phyloP scores from a whole-genome alignment of 1,284 basidiomycete species.

The Takashimella koratensis region DNA sequence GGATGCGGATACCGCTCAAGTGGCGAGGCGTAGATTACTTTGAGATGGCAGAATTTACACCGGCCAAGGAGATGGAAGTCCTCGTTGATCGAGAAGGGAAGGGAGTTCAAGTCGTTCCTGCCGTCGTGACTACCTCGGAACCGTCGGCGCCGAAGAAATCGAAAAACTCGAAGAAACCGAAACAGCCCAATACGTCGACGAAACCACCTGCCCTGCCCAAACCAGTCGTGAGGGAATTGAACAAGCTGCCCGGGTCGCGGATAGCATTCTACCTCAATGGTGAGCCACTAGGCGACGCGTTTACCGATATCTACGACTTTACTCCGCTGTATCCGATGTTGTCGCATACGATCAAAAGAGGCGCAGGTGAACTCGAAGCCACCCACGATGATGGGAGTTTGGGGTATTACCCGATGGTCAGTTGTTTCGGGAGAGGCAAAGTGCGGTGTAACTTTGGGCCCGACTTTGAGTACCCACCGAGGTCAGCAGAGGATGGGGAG shows the following conservation, averaged over 20 bases:
- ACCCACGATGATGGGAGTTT: conserved; percentile 84
- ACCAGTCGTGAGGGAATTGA: conserved; percentile 50
- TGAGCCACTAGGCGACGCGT: conserved; percentile 77
- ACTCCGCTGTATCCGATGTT: conserved; percentile 65
- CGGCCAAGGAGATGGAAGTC: conserved; percentile 88
- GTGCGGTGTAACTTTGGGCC: conserved; percentile 85
- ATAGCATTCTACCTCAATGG: conserved; percentile 94
- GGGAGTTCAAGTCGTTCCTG: conserved; percentile 9
- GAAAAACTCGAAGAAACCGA: conserved; percentile 49
- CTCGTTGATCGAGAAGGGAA: conserved; percentile 64
- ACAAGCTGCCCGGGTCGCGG: conserved; percentile 66
- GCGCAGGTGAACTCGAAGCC: not conserved
- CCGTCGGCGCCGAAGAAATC: conserved; percentile 14
- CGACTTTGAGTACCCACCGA: conserved; percentile 71
- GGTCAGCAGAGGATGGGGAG: not conserved
- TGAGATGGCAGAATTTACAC: conserved; percentile 85
- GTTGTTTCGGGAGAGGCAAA: conserved; percentile 84
- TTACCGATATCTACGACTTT: conserved; percentile 85
- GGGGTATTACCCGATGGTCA: conserved; percentile 94
- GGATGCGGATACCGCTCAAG: conserved; percentile 86
- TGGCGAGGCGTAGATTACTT: conserved; percentile 97
- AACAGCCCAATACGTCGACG: conserved; percentile 17
- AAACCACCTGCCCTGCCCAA: not conserved
- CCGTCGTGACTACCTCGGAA: not conserved
- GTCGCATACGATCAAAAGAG: not conserved